Conservation (phyloP, 148 eudicot genomes). For the Selenicereus undatus region DNA sequence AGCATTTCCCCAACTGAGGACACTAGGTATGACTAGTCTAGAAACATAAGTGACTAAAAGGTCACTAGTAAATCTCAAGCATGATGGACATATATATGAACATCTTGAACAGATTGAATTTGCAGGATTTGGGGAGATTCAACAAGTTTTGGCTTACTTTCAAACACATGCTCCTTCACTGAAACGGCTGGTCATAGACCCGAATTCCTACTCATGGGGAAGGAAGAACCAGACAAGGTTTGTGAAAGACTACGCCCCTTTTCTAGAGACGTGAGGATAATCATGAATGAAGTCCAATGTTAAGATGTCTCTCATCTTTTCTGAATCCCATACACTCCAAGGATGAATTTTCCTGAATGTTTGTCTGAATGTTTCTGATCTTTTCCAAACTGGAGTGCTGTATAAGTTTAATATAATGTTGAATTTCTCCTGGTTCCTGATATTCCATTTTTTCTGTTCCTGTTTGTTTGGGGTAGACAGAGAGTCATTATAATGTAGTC, state of each 20-base stretch:
- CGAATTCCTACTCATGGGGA: background rate
- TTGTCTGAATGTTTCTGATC: background rate
- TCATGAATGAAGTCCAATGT: background rate
- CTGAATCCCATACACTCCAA: too few species aligned
- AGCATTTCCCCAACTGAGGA: background rate
- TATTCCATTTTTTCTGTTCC: background rate
- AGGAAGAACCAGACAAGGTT: background rate
- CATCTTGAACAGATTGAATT: background rate
- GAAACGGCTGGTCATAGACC: background rate
- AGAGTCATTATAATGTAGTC: too few species aligned
- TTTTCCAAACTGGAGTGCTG: too few species aligned
- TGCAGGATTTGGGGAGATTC: background rate
- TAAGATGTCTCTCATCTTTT: too few species aligned
- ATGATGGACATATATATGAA: background rate
- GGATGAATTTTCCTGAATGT: too few species aligned
- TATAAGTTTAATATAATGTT: too few species aligned
- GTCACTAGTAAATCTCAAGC: background rate
- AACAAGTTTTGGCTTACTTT: background rate
- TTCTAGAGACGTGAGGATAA: background rate
- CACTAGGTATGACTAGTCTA: background rate
- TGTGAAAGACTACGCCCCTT: background rate
- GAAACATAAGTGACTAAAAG: too few species aligned
- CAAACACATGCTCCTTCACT: background rate
- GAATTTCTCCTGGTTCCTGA: background rate
- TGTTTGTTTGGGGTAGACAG: too few species aligned